A percentile compares a stretch with the other conserved stretches of the same genome.
Conservation (phyloP, 2,329 filamentous ascomycete species). For the Pseudogymnoascus sp. region DNA sequence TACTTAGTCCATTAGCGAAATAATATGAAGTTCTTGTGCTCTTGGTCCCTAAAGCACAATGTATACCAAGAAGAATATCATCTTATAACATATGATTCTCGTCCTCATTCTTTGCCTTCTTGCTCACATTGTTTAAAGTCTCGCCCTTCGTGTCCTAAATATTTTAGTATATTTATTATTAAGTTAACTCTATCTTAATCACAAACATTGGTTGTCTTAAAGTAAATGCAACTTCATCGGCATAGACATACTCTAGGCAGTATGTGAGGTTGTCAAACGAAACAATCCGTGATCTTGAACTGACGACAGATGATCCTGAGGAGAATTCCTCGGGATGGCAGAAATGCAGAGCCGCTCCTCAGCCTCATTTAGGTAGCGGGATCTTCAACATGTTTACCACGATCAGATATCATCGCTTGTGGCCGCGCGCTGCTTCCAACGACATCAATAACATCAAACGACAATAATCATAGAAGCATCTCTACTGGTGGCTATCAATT, state of each 20-base stretch:
- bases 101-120: too few relatives aligned
- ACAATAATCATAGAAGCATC: not conserved
- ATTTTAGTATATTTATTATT: too few relatives aligned
- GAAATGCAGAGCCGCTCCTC: too few relatives aligned
- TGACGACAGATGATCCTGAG: constrained; percentile 11
- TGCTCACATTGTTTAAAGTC: too few relatives aligned
- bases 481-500: not conserved
- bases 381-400: constrained; percentile 19
- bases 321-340: constrained; percentile 13
- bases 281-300: constrained; percentile 9
- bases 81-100: too few relatives aligned
- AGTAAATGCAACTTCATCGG: too few relatives aligned
- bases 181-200: too few relatives aligned
- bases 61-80: not conserved
- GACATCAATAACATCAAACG: not conserved
- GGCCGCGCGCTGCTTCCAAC: not conserved
- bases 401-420: not conserved
- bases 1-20: constrained; percentile 31
- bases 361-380: not conserved
- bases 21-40: not conserved
- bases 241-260: not conserved
- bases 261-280: constrained; percentile 12
- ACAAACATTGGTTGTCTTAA: too few relatives aligned
- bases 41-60: not conserved
- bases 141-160: too few relatives aligned